A percentile compares a stretch with the other conserved stretches of the same genome.
Conservation (phyloP, 2,329 filamentous ascomycete species). For the Alternaria incomplexa region DNA sequence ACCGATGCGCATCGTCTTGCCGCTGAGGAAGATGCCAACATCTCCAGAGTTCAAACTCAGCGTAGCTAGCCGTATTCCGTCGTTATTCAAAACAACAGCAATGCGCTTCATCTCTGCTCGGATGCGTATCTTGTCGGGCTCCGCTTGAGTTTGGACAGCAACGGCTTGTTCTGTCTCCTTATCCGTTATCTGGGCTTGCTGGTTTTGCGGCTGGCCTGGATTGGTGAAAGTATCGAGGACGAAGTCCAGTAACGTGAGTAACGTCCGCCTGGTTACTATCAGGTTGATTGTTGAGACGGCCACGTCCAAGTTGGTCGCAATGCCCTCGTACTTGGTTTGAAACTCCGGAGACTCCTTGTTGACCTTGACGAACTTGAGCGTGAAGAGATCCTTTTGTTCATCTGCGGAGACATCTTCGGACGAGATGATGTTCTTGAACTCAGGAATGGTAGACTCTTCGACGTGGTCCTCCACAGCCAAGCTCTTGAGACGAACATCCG, state of each 20-base stretch:
- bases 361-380: slow-evolving; percentile 87
- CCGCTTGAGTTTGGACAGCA: slow-evolving; percentile 48
- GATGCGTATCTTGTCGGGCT: slow-evolving; percentile 83
- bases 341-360: slow-evolving; percentile 93
- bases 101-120: slow-evolving; percentile 95
- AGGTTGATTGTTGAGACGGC: slow-evolving; percentile 95
- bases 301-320: slow-evolving; percentile 91
- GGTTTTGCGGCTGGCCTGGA: slow-evolving; percentile 56
- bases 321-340: slow-evolving; percentile 86
- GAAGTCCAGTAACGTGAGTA: slow-evolving; percentile 92
- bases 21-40: slow-evolving; percentile 85
- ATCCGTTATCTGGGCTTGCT: slow-evolving; percentile 37
- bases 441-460: slow-evolving; percentile 79
- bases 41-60: slow-evolving; percentile 91
- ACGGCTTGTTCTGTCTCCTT: slow-evolving; percentile 43
- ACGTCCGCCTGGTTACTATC: slow-evolving; percentile 88
- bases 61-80: slow-evolving; percentile 92
- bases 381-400: slow-evolving; percentile 80
- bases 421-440: slow-evolving; percentile 98
- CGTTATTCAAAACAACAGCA: slow-evolving; percentile 92
- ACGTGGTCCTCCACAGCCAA: slow-evolving; percentile 94
- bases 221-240: slow-evolving; percentile 88
- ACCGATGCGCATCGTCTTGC: slow-evolving; percentile 84
- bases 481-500: slow-evolving; percentile 85
- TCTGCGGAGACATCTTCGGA: slow-evolving; percentile 76